These are phyloP conservation scores for Scenedesmus sp. DNA, from an alignment of 163 green algal genomes.

Conservation along the genomic window DNA sequence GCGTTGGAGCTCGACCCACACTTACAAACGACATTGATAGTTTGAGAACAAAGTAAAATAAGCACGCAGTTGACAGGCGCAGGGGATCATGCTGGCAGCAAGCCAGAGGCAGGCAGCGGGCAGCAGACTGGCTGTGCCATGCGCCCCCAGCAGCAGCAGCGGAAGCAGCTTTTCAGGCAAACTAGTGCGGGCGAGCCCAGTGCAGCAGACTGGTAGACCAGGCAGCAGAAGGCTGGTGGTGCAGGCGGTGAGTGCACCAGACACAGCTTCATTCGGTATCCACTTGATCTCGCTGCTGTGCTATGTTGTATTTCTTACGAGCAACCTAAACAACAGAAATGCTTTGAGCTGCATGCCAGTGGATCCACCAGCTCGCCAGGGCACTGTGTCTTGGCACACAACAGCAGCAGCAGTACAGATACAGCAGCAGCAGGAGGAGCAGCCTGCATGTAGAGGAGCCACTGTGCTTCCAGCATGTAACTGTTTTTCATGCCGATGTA, in stretches of 20 bases:
- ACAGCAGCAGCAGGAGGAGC: background rate
- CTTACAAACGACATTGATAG: background rate
- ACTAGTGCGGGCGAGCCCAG: conserved; percentile 11
- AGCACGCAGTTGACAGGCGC: background rate
- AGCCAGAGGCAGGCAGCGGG: conserved; percentile 24
- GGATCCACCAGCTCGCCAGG: background rate
- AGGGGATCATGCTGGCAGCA: conserved; percentile 47
- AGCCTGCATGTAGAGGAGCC: background rate
- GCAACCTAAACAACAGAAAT: background rate
- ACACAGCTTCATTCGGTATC: background rate
- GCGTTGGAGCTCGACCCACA: background rate
- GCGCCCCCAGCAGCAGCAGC: conserved; percentile 32
- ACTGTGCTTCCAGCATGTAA: background rate
- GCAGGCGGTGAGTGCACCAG: conserved; percentile 45
- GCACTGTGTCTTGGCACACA: background rate
- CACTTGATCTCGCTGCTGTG: conserved; percentile 6
- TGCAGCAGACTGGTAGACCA: conserved; percentile 9
- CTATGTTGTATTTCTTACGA: background rate
- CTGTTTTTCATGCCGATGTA: background rate
- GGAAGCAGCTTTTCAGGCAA: conserved; percentile 43
- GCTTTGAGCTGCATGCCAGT: no score
- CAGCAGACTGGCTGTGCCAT: conserved; percentile 29
- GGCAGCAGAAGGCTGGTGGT: conserved; percentile 46
- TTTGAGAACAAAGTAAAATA: background rate
- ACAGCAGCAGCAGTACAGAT: background rate